These are phyloP conservation scores for Asterella californica DNA, from an alignment of 225 moss, liverwort and hornwort genomes.

Conservation along the genomic window DNA sequence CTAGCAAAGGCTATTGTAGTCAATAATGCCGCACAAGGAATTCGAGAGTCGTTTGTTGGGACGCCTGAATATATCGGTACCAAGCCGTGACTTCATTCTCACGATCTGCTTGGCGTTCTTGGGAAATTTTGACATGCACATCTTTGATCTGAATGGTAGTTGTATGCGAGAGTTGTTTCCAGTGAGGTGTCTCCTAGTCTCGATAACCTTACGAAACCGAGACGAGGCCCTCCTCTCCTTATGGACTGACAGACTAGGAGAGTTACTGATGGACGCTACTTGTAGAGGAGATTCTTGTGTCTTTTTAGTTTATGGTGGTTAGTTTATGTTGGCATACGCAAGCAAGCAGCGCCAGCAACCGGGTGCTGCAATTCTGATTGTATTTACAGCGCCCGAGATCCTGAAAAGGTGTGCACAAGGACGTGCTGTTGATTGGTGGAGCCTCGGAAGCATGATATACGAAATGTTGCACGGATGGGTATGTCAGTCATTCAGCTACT, in stretches of 20 bases:
- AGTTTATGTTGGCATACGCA: no score
- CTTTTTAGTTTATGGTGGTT: no score
- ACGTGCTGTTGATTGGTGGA: slow-evolving; percentile 24
- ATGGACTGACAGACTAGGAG: no score
- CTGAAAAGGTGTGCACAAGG: slow-evolving; percentile 19
- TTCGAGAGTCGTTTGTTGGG: slow-evolving; percentile 15
- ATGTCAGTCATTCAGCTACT: background rate
- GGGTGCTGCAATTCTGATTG: background rate
- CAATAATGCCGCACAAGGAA: background rate
- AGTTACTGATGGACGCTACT: no score
- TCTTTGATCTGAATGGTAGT: no score
- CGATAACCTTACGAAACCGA: no score
- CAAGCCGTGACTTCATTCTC: background rate
- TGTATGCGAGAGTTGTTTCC: no score
- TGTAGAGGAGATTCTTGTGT: no score
- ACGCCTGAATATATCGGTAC: slow-evolving; percentile 23
- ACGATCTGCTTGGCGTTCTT: no score
- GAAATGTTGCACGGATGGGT: slow-evolving; percentile 18
- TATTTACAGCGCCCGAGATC: slow-evolving; percentile 14
- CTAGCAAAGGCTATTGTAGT: slow-evolving; percentile 10
- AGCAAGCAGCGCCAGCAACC: background rate
- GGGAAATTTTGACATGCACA: no score
- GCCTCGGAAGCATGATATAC: slow-evolving; percentile 23
- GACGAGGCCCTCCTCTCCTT: no score
- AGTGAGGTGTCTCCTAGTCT: no score